phyloP scores from a whole-genome alignment of 306 rosid species.

The Calophaca sinica region DNA sequence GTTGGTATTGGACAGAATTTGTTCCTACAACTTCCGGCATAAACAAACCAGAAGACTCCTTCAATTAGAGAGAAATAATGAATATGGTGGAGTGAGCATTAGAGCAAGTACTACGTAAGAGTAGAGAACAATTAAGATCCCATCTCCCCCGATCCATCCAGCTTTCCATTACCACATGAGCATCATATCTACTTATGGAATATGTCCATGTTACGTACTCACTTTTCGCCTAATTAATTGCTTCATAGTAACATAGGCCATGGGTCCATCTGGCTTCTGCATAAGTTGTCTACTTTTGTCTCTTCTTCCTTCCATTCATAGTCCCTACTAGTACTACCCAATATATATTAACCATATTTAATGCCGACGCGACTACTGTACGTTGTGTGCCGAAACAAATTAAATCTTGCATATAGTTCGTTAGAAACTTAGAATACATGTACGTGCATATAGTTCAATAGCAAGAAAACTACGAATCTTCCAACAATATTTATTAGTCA shows the following conservation, averaged over 20 bases:
- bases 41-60: background rate
- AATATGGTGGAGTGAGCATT: slow-evolving; percentile 11
- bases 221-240: slow-evolving; percentile 15
- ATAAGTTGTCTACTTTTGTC: slow-evolving; percentile 28
- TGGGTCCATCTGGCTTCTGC: background rate
- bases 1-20: slow-evolving; percentile 22
- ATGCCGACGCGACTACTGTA: slow-evolving; percentile 12
- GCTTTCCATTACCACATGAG: background rate
- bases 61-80: slow-evolving; percentile 1
- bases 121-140: background rate
- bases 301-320: slow-evolving; percentile 1
- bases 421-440: background rate
- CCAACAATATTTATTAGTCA: too few species aligned
- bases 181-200: background rate
- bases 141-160: background rate
- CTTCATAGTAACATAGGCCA: slow-evolving; percentile 14
- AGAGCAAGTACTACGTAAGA: background rate
- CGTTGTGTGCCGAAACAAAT: background rate
- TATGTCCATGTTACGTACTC: background rate
- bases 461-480: too few species aligned
- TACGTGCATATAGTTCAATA: too few species aligned
- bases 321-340: background rate
- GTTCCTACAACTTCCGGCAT: slow-evolving; percentile 33
- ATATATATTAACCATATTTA: background rate
- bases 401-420: background rate